phyloP scores from a whole-genome alignment of 345 rosid species.

The Jatropha curcas region DNA sequence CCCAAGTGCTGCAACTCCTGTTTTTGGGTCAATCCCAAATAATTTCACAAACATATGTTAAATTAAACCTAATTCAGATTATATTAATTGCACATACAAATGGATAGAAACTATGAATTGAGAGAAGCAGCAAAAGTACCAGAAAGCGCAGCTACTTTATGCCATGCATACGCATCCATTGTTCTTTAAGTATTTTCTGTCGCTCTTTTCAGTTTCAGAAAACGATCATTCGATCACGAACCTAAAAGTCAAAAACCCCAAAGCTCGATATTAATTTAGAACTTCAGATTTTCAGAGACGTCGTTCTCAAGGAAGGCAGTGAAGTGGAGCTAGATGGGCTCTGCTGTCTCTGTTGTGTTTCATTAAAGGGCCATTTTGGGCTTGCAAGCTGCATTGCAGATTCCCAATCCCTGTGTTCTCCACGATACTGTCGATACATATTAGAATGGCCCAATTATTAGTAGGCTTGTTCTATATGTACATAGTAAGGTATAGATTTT shows the following conservation, averaged over 20 bases:
- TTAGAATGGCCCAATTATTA: too few species aligned
- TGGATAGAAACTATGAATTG: neutral
- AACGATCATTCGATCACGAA: neutral
- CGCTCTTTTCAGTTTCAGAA: neutral
- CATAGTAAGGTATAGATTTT: too few species aligned
- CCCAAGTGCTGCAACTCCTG: constrained; percentile 86
- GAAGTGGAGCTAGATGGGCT: too few species aligned
- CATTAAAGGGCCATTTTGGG: too few species aligned
- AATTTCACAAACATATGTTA: neutral
- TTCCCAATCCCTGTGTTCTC: too few species aligned
- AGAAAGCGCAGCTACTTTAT: constrained; percentile 84
- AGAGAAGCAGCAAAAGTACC: constrained; percentile 34
- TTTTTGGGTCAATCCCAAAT: constrained; percentile 9
- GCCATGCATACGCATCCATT: constrained; percentile 81
- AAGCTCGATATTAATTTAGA: too few species aligned
- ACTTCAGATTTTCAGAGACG: too few species aligned
- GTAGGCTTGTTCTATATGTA: too few species aligned
- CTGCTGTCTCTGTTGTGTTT: too few species aligned
- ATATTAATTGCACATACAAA: neutral
- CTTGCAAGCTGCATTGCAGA: too few species aligned
- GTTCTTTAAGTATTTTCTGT: neutral
- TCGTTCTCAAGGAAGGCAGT: too few species aligned
- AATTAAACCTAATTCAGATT: neutral
- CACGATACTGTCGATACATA: too few species aligned
- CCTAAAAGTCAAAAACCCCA: neutral